phyloP scores from a whole-genome alignment of 306 rosid species.

The Ochetophila trinervis region DNA sequence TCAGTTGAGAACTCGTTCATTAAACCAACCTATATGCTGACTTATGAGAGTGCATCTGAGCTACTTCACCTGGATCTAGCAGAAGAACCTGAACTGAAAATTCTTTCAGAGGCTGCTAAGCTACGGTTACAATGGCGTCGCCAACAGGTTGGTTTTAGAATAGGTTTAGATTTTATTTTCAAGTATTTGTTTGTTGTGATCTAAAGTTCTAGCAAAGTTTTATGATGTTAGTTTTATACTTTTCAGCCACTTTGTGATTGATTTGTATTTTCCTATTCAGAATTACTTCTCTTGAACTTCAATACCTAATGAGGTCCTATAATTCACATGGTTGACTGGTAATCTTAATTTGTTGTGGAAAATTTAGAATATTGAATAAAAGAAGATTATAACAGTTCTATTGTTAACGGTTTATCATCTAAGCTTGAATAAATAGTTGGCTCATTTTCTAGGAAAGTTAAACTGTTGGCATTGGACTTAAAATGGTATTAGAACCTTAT shows the following conservation, averaged over 20 bases:
- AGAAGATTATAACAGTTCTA: no score
- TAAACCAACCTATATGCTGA: constrained; percentile 94
- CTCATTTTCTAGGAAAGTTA: no score
- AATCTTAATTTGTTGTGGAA: no score
- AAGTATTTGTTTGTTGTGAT: neutral
- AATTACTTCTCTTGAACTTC: neutral
- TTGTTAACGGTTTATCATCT: no score
- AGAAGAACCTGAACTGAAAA: constrained; percentile 83
- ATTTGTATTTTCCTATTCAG: neutral
- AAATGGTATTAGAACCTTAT: no score
- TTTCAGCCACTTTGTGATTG: neutral
- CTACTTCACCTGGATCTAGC: constrained; percentile 78
- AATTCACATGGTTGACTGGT: no score
- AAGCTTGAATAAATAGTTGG: no score
- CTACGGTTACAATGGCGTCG: constrained; percentile 76
- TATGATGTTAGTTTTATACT: neutral
- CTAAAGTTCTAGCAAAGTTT: neutral
- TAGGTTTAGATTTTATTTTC: neutral
- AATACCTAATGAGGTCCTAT: no score
- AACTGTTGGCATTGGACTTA: no score
- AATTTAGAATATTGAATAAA: no score
- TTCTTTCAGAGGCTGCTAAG: constrained; percentile 87
- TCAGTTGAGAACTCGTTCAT: constrained; percentile 79
- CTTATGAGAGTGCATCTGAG: constrained; percentile 95
- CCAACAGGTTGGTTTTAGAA: constrained; percentile 59